Conservation (phyloP, 495 filamentous ascomycete species). For the Aspergillus cristatus region DNA sequence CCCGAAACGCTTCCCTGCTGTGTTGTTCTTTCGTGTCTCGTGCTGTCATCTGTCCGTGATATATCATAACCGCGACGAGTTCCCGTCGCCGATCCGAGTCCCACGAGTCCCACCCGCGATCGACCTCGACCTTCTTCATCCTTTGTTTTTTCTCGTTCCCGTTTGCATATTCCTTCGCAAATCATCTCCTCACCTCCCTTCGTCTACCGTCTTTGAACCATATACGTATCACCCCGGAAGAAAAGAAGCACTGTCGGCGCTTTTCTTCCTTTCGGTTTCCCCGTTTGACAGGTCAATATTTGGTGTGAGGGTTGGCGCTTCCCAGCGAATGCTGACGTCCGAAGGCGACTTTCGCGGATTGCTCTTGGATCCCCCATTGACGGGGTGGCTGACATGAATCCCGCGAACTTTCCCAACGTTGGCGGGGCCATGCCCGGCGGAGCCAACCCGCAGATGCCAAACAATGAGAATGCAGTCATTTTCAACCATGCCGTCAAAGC, state of each 20-base stretch:
- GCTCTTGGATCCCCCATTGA: constrained; percentile 32
- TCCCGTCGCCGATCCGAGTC: not conserved
- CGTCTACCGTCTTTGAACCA: no score
- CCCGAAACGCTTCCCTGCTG: constrained; percentile 26
- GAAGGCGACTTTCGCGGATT: constrained; percentile 27
- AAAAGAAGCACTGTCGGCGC: not conserved
- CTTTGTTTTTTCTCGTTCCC: constrained; percentile 2
- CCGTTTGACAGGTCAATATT: not conserved
- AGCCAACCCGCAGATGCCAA: constrained; percentile 30
- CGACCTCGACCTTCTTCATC: constrained; percentile 1
- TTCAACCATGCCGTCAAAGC: constrained; percentile 28
- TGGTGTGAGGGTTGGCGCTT: constrained; percentile 4
- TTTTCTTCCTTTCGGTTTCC: not conserved
- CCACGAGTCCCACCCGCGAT: not conserved
- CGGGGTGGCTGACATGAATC: constrained; percentile 44
- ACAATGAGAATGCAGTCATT: constrained; percentile 23
- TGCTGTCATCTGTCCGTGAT: constrained; percentile 6
- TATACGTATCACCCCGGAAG: no score
- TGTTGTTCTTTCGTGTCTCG: constrained; percentile 20
- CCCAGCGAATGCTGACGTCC: constrained; percentile 36
- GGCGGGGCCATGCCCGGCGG: constrained; percentile 31
- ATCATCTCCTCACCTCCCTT: not conserved
- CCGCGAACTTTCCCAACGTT: constrained; percentile 36
- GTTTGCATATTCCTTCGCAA: not conserved
- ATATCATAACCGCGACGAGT: not conserved